Base-by-base conservation (phyloP, 495 filamentous ascomycete genomes). In the Bacidia rubella region DNA sequence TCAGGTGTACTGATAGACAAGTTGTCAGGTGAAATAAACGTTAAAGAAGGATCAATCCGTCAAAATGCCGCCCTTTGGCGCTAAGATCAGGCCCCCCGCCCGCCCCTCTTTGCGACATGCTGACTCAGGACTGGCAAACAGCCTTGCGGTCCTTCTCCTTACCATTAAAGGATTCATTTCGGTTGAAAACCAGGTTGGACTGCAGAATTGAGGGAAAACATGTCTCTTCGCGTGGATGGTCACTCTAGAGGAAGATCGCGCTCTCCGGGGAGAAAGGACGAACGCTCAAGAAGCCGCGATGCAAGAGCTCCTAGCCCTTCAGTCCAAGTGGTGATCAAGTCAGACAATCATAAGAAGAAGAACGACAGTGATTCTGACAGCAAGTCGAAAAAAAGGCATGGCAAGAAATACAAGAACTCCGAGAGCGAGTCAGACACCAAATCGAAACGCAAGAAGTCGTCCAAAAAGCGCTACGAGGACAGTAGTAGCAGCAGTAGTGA, bases 221-320 rank as follows among this genome's bases (percentile, higher is more conserved):
- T 62, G 60, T 62, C 60, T 51, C 72, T 84, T 40, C 69, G 76
- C 51, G 76, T 79, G 53, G 68, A 75, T 59, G 65, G 71, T 65
- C 73, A 75, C 59, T 78, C 76, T 55, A 76, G 77, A 54, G 76
- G 69, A 49, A 76, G 79, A 51, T 79, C 77, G 59, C 80, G 74
- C 47, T 83, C 80, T 11, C 76, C 78, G 29, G 65, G 65, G 49
- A 69, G 70, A 51, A 64, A 59, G 49, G 64, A 66, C 44, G 72
- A 73, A 29, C 72, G 71, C 47, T 74, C 74, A 42, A 66, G 67
- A 51, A 75, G 71, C 60, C 72, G 73, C 63, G 71, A 76, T 58
- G 63, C 53, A 45, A 66, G 69, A 49, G 52, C 62, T 11, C 66
- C 70, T 7, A 68, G 69, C 12, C 62, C 67, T 44, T 54, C 56